Evolutionary conservation across 805 yeast species (phyloP), one percentile per base, ranked within the genome.

Genomic region (Saccharomyces kudriavzevii): DNA sequence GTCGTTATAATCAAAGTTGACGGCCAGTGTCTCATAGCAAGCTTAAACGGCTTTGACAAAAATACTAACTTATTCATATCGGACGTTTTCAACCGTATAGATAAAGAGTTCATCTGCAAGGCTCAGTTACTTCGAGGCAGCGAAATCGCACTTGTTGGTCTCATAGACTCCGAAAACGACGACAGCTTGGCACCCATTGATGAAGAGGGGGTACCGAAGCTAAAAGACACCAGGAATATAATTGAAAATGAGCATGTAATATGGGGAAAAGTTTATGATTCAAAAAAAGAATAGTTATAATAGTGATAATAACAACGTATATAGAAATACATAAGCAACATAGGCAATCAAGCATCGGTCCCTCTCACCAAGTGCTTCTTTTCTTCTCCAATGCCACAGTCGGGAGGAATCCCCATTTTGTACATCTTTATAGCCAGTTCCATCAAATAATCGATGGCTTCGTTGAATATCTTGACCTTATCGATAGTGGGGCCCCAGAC

Each of bases 401-500:
- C 76, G 20, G 83, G 75, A 9, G 84, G 79, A 45, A 89, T 77
- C 0, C 89, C 90, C 52, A 81, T 68, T 60, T 78, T 80, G 59
- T 81, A 79, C 96, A 90, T 87, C 65, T 86, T 86, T 40, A 91
- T 79, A 1, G 94, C 96, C 59, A 91, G 70, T 58, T 88, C 96
- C 62, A 92, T 74, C 57, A 92, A 71, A 66, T 91, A 92, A 64
- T 92, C 97, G 55, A 92, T 82, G 17, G 97, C 96, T 70, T 92
- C 98, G 66, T 90, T 90, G 68, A 87, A 86, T 13, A 92, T 80
- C 70, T 92, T 92, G 49, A 97, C 97, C 70, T 91, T 89, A 87
- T 95, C 87, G 11, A 89, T 87, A 26, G 79, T 82, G 61, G 85
- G 89, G 25, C 97, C 97, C 97, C 97, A 92, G n/a, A 90, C 96